These are phyloP conservation scores for Jatropha curcas DNA, from an alignment of 345 rosid genomes.

Conservation along the genomic window DNA sequence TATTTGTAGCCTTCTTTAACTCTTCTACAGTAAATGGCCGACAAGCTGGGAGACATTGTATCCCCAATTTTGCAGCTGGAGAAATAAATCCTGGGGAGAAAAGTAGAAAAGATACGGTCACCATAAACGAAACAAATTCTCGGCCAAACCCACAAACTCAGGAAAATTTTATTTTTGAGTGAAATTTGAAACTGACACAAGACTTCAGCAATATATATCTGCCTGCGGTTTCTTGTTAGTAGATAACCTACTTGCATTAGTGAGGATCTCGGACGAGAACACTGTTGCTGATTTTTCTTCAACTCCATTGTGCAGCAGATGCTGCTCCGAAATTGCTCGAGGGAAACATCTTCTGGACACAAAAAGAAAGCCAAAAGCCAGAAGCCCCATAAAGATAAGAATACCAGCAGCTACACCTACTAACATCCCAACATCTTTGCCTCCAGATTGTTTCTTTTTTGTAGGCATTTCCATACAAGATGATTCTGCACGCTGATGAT, in stretches of 20 bases:
- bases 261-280: slow-evolving; percentile 54
- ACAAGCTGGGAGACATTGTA: slow-evolving; percentile 35
- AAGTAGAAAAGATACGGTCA: slow-evolving; percentile 5
- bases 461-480: slow-evolving; percentile 43
- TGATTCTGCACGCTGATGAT: slow-evolving; percentile 52
- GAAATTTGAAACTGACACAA: neutral
- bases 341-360: slow-evolving; percentile 39
- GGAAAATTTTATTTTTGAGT: neutral
- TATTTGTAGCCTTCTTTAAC: slow-evolving; percentile 45
- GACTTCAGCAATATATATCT: slow-evolving; percentile 3
- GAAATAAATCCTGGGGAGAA: slow-evolving; percentile 35
- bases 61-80: slow-evolving; percentile 32
- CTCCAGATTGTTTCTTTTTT: slow-evolving; percentile 31
- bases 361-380: slow-evolving; percentile 39
- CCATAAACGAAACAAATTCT: neutral
- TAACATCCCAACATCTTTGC: slow-evolving; percentile 42
- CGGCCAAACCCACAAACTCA: neutral
- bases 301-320: slow-evolving; percentile 46
- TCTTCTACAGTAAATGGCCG: slow-evolving; percentile 44
- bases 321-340: slow-evolving; percentile 49
- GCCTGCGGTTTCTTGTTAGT: neutral
- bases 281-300: slow-evolving; percentile 45
- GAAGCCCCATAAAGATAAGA: slow-evolving; percentile 32
- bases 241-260: slow-evolving; percentile 56
- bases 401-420: slow-evolving; percentile 42